Evolutionary conservation across 805 yeast species (phyloP).

Genomic region (Teunomyces funiuensis): DNA sequence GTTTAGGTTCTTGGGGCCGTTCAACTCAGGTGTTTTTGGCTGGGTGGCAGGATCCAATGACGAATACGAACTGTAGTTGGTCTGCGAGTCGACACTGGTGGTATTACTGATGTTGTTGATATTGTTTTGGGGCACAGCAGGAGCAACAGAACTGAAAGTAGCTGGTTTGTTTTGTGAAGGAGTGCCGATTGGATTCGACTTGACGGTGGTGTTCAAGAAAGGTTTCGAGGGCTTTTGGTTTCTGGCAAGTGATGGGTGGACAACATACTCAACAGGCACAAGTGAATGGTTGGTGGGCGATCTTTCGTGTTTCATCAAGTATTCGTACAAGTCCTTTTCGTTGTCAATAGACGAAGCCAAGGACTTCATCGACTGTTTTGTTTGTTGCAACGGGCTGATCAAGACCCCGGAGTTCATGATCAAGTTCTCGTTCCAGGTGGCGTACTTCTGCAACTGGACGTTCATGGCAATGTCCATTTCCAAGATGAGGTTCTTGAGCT

Average conservation of each 20-base stretch:
- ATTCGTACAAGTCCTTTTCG: constrained; percentile 77
- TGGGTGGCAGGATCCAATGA: constrained; percentile 37
- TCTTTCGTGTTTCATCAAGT: constrained; percentile 50
- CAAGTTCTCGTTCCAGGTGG: constrained; percentile 82
- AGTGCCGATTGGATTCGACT: not conserved
- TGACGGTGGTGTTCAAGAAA: constrained; percentile 23
- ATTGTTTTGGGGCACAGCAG: not conserved
- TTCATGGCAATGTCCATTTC: constrained; percentile 90
- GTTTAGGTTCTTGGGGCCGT: constrained; percentile 34
- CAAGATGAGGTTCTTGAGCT: constrained; percentile 71
- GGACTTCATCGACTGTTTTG: constrained; percentile 66
- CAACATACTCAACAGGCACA: constrained; percentile 67
- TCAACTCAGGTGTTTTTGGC: constrained; percentile 31
- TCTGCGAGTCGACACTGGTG: not conserved
- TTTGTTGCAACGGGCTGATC: constrained; percentile 66
- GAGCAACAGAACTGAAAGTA: not conserved
- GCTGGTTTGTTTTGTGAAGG: not conserved
- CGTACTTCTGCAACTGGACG: constrained; percentile 83
- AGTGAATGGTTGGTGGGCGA: constrained; percentile 34
- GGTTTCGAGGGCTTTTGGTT: constrained; percentile 33
- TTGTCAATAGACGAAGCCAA: constrained; percentile 78
- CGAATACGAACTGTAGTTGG: constrained; percentile 8
- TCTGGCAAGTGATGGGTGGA: constrained; percentile 62
- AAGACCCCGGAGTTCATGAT: constrained; percentile 83
- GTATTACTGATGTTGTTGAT: not conserved